Evolutionary conservation across 805 yeast genomes (phyloP).

Genomic region (Wickerhamomyces xylosicus): DNA sequence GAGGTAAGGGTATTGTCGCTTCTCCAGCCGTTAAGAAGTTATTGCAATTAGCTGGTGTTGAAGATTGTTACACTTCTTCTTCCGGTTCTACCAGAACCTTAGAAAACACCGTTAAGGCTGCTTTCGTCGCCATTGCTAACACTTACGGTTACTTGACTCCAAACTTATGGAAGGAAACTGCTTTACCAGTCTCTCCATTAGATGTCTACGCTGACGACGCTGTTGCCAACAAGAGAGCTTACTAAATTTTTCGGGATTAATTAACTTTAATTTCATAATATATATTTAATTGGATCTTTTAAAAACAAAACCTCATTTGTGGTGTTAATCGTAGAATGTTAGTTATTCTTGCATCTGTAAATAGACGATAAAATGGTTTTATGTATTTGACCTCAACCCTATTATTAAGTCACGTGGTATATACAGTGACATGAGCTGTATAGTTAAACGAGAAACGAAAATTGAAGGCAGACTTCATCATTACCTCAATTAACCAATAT

Average conservation of each 20-base stretch:
- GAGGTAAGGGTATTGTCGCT: slow-evolving; percentile 99
- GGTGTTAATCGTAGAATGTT: too few relatives aligned
- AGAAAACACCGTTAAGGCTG: slow-evolving; percentile 99
- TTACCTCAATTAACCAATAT: too few relatives aligned
- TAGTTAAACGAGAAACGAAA: too few relatives aligned
- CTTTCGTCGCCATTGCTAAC: slow-evolving; percentile 99
- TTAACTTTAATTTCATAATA: slow-evolving; percentile 2
- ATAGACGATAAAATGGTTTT: too few relatives aligned
- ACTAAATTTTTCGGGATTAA: slow-evolving; percentile 7
- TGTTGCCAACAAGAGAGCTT: slow-evolving; percentile 49
- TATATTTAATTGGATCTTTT: neutral
- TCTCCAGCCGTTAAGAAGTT: slow-evolving; percentile 99
- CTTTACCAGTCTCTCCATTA: slow-evolving; percentile 85
- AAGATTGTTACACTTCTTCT: slow-evolving; percentile 98
- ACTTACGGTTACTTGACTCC: slow-evolving; percentile 99
- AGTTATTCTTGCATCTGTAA: too few relatives aligned
- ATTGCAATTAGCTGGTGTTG: slow-evolving; percentile 98
- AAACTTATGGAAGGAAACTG: slow-evolving; percentile 89
- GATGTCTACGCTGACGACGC: slow-evolving; percentile 89
- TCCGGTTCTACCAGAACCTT: slow-evolving; percentile 99
- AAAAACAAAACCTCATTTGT: too few relatives aligned
- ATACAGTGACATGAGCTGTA: too few relatives aligned
- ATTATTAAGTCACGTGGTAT: too few relatives aligned
- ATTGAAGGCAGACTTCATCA: too few relatives aligned
- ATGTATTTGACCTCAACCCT: too few relatives aligned